phyloP scores from a whole-genome alignment of 139 green algal genomes.

The Chlorella sp. region DNA sequence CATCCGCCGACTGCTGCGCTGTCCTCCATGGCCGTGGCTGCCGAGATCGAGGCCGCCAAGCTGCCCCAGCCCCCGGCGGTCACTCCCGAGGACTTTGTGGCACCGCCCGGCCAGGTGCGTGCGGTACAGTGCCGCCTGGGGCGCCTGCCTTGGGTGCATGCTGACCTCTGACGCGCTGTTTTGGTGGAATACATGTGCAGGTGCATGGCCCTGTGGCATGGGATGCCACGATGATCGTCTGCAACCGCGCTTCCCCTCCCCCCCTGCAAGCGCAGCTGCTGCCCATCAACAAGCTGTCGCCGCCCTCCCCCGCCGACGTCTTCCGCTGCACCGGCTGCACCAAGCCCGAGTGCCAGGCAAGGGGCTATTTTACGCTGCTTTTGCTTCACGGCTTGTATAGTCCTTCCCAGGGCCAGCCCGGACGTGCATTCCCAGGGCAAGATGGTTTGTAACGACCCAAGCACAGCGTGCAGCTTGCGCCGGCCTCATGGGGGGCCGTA shows the following conservation, averaged over 20 bases:
- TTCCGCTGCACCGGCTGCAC: constrained; percentile 82
- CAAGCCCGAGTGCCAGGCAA: constrained; percentile 63
- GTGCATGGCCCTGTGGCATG: too few species aligned
- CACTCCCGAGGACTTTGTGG: constrained; percentile 17
- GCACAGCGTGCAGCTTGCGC: too few species aligned
- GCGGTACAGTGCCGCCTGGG: too few species aligned
- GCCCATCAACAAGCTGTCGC: constrained; percentile 25
- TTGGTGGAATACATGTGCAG: too few species aligned
- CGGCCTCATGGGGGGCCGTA: neutral
- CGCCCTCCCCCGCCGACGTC: constrained; percentile 50
- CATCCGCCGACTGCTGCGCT: too few species aligned
- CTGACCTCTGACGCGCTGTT: too few species aligned
- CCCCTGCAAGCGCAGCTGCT: constrained; percentile 10
- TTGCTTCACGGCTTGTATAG: neutral
- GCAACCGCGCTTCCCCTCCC: too few species aligned
- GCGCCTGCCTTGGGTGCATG: too few species aligned
- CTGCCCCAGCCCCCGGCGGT: neutral
- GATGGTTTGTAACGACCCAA: neutral
- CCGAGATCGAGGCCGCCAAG: neutral
- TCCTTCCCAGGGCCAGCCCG: neutral
- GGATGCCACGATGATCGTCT: too few species aligned
- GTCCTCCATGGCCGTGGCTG: too few species aligned
- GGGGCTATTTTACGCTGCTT: too few species aligned
- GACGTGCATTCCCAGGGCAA: neutral
- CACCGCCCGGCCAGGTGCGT: constrained; percentile 12